Evolutionary conservation across 352 stramenopile species (phyloP).

Genomic region (Aphanomyces stellatus): DNA sequence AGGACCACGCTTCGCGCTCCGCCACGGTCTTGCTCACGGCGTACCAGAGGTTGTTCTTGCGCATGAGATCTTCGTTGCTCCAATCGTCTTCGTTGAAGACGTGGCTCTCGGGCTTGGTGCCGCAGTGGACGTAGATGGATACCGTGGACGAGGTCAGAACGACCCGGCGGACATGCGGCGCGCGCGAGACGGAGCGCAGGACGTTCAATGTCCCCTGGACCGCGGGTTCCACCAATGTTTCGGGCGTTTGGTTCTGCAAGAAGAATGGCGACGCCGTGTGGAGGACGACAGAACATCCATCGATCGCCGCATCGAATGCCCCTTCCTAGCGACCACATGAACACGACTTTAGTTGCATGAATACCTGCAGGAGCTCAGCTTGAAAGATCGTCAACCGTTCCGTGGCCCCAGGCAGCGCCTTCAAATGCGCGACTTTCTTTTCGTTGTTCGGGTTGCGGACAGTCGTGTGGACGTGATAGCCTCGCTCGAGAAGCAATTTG

Average conservation of each 20-base stretch:
- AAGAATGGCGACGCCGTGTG: slow-evolving; percentile 32
- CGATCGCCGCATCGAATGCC: slow-evolving; percentile 25
- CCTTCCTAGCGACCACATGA: slow-evolving; percentile 11
- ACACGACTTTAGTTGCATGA: background rate
- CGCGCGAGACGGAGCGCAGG: slow-evolving; percentile 17
- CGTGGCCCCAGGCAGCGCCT: slow-evolving; percentile 5
- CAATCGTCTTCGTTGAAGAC: slow-evolving; percentile 27
- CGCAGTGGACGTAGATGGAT: slow-evolving; percentile 21
- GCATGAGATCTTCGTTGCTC: slow-evolving; percentile 19
- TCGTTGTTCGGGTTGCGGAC: slow-evolving; percentile 8
- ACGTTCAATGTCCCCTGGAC: slow-evolving; percentile 27
- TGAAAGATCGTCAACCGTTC: slow-evolving; percentile 26
- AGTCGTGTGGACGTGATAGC: slow-evolving; percentile 19
- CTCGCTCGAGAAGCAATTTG: slow-evolving; percentile 18
- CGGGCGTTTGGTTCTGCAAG: slow-evolving; percentile 17
- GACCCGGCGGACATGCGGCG: slow-evolving; percentile 21
- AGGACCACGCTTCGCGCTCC: slow-evolving; percentile 23
- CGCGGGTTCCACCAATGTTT: slow-evolving; percentile 17
- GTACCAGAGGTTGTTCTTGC: slow-evolving; percentile 23
- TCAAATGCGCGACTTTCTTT: slow-evolving; percentile 19
- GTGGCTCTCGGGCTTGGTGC: slow-evolving; percentile 2
- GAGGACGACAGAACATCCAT: slow-evolving; percentile 23
- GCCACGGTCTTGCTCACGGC: slow-evolving; percentile 25
- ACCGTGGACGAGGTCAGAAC: slow-evolving; percentile 25
- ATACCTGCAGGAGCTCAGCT: slow-evolving; percentile 24